phyloP scores from a whole-genome alignment of 139 green algal species.

The Tetradesmus obliquus region DNA sequence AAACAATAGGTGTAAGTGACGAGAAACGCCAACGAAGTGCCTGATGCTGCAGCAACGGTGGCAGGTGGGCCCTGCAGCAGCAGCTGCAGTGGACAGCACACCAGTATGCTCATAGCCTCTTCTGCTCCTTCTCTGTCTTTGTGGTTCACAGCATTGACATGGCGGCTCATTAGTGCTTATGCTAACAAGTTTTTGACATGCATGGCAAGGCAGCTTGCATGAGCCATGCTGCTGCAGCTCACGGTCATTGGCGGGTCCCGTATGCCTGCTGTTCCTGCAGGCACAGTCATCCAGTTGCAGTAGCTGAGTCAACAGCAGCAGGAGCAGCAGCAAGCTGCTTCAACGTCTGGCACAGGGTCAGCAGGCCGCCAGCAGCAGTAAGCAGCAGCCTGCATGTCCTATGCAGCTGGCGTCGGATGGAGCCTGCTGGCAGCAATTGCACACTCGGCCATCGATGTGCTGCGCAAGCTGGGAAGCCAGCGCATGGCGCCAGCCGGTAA shows the following conservation, averaged over 20 bases:
- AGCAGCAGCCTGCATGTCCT: conserved; percentile 28
- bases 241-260: background rate
- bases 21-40: background rate
- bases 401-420: conserved; percentile 22
- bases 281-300: background rate
- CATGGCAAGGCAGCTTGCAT: background rate
- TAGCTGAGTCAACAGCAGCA: background rate
- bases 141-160: background rate
- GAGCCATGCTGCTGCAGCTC: background rate
- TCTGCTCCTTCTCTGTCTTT: background rate
- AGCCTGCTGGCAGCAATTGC: conserved; percentile 33
- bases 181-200: background rate
- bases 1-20: background rate
- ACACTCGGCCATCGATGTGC: conserved; percentile 45
- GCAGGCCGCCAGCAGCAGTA: background rate
- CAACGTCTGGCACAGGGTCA: background rate
- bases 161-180: background rate
- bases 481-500: conserved; percentile 34
- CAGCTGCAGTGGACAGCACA: background rate
- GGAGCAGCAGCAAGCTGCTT: background rate
- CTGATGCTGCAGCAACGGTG: background rate
- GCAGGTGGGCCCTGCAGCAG: background rate
- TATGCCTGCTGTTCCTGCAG: background rate
- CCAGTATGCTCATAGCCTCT: background rate
- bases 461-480: conserved; percentile 45